A percentile compares a stretch with the other conserved stretches of the same genome.
phyloP scores from a whole-genome alignment of 192 early-diverging fungal species.

The Ambispora gerdemannii region DNA sequence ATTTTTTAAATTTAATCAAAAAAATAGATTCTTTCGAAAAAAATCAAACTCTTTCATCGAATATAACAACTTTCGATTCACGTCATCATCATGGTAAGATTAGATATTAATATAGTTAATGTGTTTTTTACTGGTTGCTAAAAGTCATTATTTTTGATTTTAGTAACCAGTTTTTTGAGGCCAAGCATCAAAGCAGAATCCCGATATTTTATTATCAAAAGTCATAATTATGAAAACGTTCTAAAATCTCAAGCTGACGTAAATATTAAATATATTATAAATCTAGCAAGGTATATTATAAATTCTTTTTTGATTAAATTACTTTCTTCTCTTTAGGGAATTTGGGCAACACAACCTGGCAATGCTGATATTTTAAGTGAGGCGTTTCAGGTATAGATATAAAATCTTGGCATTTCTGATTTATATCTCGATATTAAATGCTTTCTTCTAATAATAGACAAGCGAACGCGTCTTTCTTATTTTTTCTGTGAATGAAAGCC shows the following conservation, averaged over 20 bases:
- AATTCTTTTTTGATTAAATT: neutral
- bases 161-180: neutral
- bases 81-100: too few relatives aligned
- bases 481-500: constrained; percentile 11
- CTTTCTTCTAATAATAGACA: neutral
- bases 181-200: neutral
- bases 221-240: constrained; percentile 10
- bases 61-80: neutral
- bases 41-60: neutral
- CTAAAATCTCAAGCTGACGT: constrained; percentile 1
- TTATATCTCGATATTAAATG: neutral
- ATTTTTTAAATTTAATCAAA: neutral
- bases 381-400: neutral
- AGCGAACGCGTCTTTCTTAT: neutral
- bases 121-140: too few relatives aligned
- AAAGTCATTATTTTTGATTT: constrained; percentile 1
- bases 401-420: neutral
- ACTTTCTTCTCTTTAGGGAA: neutral
- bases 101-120: too few relatives aligned
- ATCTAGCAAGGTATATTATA: neutral
- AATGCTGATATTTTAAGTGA: constrained; percentile 2
- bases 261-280: neutral
- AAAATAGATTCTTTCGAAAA: neutral
- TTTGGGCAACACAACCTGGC: constrained; percentile 4
- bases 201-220: constrained; percentile 15